These are phyloP conservation scores for Mortierella sp. DNA, from an alignment of 371 early-diverging fungal species.

Conservation along the genomic window DNA sequence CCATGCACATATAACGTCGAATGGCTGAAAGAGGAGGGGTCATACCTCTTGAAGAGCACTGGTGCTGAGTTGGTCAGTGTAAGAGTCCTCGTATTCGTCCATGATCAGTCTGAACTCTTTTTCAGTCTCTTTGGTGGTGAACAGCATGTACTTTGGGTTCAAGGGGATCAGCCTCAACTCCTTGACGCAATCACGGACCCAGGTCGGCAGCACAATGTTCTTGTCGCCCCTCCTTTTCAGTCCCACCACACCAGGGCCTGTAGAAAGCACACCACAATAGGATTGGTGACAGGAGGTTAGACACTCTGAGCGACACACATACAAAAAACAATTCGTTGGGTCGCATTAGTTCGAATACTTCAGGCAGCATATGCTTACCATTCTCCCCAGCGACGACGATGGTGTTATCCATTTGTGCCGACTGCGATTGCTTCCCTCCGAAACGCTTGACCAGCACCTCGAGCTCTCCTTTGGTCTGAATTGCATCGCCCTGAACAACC, in stretches of 20 bases:
- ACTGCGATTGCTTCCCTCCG: slow-evolving; percentile 75
- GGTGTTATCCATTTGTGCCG: slow-evolving; percentile 53
- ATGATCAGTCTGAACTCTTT: slow-evolving; percentile 62
- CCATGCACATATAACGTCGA: too few species aligned
- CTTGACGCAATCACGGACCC: slow-evolving; percentile 73
- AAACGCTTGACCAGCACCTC: slow-evolving; percentile 70
- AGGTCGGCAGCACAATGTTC: slow-evolving; percentile 71
- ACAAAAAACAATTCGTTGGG: not conserved
- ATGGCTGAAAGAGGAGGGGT: not conserved
- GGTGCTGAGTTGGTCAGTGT: slow-evolving; percentile 66
- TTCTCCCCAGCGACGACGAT: slow-evolving; percentile 69
- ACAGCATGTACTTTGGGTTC: slow-evolving; percentile 75
- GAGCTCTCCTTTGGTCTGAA: slow-evolving; percentile 64
- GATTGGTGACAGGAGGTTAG: not conserved
- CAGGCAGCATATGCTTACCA: slow-evolving; percentile 33
- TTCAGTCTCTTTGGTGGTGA: slow-evolving; percentile 64
- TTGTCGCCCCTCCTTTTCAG: slow-evolving; percentile 60
- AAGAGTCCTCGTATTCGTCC: slow-evolving; percentile 80
- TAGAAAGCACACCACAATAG: not conserved
- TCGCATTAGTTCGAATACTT: not conserved
- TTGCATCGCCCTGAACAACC: slow-evolving; percentile 62
- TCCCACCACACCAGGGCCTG: slow-evolving; percentile 64
- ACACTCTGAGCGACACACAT: not conserved
- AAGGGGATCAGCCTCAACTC: slow-evolving; percentile 65
- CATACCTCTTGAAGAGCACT: slow-evolving; percentile 68